phyloP scores from a whole-genome alignment of 2,329 filamentous ascomycete genomes.

The Diaporthe sp. region DNA sequence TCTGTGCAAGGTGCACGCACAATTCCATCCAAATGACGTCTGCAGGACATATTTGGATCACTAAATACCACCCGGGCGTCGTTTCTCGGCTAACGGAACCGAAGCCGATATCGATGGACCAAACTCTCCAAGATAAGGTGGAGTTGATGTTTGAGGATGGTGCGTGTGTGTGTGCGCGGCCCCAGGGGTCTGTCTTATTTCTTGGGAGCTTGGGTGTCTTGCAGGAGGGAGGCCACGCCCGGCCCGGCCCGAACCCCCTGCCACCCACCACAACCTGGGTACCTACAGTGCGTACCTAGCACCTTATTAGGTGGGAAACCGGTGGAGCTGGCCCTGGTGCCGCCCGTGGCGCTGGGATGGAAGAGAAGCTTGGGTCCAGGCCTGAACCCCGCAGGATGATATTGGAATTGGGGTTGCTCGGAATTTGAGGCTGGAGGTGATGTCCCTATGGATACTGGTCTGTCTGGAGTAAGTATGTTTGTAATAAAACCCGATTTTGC shows the following conservation, averaged over 20 bases:
- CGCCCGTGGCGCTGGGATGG: neutral
- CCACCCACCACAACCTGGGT: neutral
- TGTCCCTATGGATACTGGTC: neutral
- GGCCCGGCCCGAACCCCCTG: conserved; percentile 22
- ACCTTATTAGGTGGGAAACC: neutral
- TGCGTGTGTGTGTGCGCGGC: neutral
- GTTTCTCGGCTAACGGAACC: neutral
- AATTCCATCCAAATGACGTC: neutral
- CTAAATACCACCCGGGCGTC: neutral
- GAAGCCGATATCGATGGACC: neutral
- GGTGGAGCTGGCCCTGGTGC: neutral
- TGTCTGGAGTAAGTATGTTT: neutral
- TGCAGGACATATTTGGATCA: neutral
- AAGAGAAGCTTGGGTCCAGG: neutral
- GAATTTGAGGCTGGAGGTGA: too few relatives aligned
- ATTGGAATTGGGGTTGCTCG: too few relatives aligned
- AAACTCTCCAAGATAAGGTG: neutral
- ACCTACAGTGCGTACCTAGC: neutral
- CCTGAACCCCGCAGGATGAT: neutral
- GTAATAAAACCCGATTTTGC: neutral
- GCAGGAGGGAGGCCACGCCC: conserved; percentile 1
- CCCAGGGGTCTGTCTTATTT: neutral
- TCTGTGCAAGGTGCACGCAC: too few relatives aligned
- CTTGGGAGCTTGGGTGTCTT: neutral
- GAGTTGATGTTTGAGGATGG: conserved; percentile 1